Evolutionary conservation across 164 flowering plant genomes (phyloP).

Genomic region (Tinospora cordifolia): DNA sequence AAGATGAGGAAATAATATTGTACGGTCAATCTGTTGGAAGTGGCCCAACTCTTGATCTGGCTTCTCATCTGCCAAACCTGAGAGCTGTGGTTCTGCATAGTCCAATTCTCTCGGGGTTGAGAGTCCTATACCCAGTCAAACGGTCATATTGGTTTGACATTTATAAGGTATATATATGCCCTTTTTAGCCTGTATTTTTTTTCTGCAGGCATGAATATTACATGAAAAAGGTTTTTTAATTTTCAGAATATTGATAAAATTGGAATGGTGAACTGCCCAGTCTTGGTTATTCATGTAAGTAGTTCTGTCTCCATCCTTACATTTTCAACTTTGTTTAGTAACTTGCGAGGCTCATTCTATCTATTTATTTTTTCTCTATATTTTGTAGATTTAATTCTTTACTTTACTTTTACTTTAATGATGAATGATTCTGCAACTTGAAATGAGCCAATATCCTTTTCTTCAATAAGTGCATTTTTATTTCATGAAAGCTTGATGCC

Average conservation of each 20-base stretch:
- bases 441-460: neutral
- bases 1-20: conserved; percentile 68
- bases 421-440: neutral
- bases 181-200: neutral
- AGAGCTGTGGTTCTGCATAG: conserved; percentile 92
- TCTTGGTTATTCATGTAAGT: conserved; percentile 88
- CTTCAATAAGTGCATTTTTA: neutral
- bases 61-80: conserved; percentile 58
- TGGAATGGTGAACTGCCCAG: conserved; percentile 67
- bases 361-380: neutral
- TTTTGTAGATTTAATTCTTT: neutral
- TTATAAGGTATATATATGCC: conserved; percentile 57
- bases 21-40: conserved; percentile 97
- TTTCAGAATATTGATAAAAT: conserved; percentile 88
- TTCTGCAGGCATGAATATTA: neutral
- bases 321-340: neutral
- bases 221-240: conserved; percentile 9
- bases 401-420: neutral
- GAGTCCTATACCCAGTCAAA: conserved; percentile 82
- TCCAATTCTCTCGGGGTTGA: conserved; percentile 83
- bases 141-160: conserved; percentile 90
- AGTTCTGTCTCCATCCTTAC: conserved; percentile 1
- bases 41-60: conserved; percentile 82
- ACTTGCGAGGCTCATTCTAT: neutral
- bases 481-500: neutral